phyloP scores from a whole-genome alignment of 2,329 filamentous ascomycete species.

The Penicillium corylophilum region DNA sequence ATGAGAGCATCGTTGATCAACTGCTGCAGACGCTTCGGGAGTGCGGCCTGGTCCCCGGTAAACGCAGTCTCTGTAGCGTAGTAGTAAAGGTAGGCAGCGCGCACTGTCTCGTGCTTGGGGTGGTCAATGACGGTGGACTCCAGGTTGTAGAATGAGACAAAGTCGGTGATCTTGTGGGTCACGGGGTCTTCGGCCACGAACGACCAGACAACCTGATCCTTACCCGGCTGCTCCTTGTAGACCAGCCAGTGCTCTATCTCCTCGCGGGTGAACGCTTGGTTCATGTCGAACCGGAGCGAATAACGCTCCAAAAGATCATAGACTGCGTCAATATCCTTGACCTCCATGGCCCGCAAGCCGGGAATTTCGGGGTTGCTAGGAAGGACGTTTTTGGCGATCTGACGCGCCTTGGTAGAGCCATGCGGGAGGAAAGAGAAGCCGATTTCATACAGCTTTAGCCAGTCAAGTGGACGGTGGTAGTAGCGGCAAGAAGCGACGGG shows the following conservation, averaged over 20 bases:
- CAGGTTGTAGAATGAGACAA: slow-evolving; percentile 94
- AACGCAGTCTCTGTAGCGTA: slow-evolving; percentile 85
- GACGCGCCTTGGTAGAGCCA: slow-evolving; percentile 79
- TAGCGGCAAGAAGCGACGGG: slow-evolving; percentile 93
- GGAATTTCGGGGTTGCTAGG: slow-evolving; percentile 70
- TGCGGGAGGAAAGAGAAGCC: slow-evolving; percentile 87
- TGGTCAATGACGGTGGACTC: slow-evolving; percentile 89
- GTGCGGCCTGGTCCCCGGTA: slow-evolving; percentile 50
- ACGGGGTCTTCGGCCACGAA: slow-evolving; percentile 79
- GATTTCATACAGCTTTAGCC: slow-evolving; percentile 92
- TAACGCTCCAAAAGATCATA: slow-evolving; percentile 74
- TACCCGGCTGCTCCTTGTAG: slow-evolving; percentile 61
- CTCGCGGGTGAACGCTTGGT: slow-evolving; percentile 73
- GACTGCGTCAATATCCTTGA: slow-evolving; percentile 74
- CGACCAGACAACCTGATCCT: slow-evolving; percentile 85
- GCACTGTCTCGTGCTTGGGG: slow-evolving; percentile 72
- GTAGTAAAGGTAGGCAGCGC: slow-evolving; percentile 95
- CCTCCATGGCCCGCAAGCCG: slow-evolving; percentile 77
- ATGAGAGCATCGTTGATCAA: slow-evolving; percentile 84
- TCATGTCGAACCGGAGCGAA: slow-evolving; percentile 75
- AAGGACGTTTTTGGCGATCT: slow-evolving; percentile 82
- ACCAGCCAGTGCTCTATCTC: slow-evolving; percentile 89
- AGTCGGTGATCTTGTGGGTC: slow-evolving; percentile 85
- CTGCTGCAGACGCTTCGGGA: slow-evolving; percentile 77
- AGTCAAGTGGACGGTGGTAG: slow-evolving; percentile 90